phyloP scores from a whole-genome alignment of 176 grass and related monocot genomes.

The Musa itinerans region DNA sequence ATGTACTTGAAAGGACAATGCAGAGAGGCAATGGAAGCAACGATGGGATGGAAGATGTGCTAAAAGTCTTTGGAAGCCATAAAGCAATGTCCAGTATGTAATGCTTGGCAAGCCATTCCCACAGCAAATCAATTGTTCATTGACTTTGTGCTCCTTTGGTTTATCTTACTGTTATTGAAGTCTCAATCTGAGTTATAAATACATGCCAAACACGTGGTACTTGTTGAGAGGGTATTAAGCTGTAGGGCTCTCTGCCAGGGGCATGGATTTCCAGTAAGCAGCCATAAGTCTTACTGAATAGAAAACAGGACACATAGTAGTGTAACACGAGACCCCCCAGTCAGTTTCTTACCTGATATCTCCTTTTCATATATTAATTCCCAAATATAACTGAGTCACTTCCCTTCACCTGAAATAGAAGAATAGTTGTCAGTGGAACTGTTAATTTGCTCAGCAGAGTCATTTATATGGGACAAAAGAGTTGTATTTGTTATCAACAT shows the following conservation, averaged over 20 bases:
- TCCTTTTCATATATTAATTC: too few relatives aligned
- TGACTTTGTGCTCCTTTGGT: not conserved
- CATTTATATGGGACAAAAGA: not conserved
- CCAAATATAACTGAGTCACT: too few relatives aligned
- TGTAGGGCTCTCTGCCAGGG: not conserved
- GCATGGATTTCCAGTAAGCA: not conserved
- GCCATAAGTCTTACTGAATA: not conserved
- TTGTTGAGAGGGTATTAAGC: not conserved
- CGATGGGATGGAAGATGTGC: not conserved
- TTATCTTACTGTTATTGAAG: not conserved
- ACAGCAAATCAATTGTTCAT: not conserved
- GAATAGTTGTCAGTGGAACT: too few relatives aligned
- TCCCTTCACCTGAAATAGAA: too few relatives aligned
- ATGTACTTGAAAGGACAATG: not conserved
- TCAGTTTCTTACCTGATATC: not conserved
- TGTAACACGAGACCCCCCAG: not conserved
- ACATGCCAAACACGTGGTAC: not conserved
- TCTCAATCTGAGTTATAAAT: too few relatives aligned
- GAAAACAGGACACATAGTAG: not conserved
- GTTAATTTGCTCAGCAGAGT: not conserved
- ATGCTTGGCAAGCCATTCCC: too few relatives aligned
- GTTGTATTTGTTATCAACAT: not conserved
- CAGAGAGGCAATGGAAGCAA: not conserved
- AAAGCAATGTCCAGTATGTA: not conserved
- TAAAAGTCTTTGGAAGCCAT: not conserved